Conservation (phyloP, 768 basidiomycete species). For the Leucocoprinus sp. region DNA sequence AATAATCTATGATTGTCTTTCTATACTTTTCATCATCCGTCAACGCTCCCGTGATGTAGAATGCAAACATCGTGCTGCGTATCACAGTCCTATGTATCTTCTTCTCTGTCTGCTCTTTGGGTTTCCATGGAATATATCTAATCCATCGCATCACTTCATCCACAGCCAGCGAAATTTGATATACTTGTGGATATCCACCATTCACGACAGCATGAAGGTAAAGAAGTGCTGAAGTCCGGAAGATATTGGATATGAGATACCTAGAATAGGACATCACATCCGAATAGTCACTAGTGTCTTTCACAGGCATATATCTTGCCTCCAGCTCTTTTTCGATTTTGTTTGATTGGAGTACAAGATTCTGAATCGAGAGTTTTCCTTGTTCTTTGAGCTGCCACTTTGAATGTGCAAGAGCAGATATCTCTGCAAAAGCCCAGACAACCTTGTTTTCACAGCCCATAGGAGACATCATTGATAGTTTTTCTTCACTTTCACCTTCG, state of each 20-base stretch:
- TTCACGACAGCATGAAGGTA: constrained; percentile 75
- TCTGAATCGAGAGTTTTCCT: constrained; percentile 49
- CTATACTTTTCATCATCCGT: constrained; percentile 43
- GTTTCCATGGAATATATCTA: constrained; percentile 24
- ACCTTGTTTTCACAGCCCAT: constrained; percentile 83
- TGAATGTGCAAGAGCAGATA: constrained; percentile 57
- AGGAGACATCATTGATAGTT: constrained; percentile 67
- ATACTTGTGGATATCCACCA: constrained; percentile 58
- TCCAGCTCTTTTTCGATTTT: constrained; percentile 39
- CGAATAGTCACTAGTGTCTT: constrained; percentile 16
- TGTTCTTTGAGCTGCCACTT: constrained; percentile 34
- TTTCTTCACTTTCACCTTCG: constrained; percentile 10
- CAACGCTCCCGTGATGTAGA: constrained; percentile 66
- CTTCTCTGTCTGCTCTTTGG: constrained; percentile 15
- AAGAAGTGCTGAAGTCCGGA: constrained; percentile 65
- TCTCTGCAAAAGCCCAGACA: constrained; percentile 74
- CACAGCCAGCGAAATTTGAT: constrained; percentile 52
- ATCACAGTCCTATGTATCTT: constrained; percentile 46
- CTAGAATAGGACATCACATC: constrained; percentile 27
- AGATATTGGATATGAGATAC: constrained; percentile 46
- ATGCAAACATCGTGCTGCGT: constrained; percentile 71
- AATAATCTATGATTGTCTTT: constrained; percentile 31
- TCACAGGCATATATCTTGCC: constrained; percentile 11
- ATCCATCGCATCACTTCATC: constrained; percentile 45
- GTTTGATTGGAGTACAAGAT: constrained; percentile 46